Conservation (phyloP, 1,284 basidiomycete genomes). For the Cryptococcus sp. region DNA sequence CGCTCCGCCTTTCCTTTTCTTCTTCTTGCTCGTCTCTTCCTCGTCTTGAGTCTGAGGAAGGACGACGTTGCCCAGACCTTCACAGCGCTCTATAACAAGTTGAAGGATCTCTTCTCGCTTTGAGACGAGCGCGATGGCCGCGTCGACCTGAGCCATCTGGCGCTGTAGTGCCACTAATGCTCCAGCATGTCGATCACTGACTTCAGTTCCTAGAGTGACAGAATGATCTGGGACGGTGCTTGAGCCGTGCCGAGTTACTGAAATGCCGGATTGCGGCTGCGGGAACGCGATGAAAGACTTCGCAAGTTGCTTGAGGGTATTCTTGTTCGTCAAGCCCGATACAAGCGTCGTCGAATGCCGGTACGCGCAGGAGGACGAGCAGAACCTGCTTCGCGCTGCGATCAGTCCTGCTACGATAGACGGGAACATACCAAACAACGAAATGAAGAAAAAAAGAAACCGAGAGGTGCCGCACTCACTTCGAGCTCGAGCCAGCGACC, state of each 20-base stretch:
- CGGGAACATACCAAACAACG: too few species aligned
- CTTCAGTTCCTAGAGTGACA: not conserved
- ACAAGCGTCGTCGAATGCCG: conserved; percentile 32
- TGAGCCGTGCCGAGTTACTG: conserved; percentile 18
- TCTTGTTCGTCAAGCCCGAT: conserved; percentile 32
- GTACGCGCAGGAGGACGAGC: conserved; percentile 43
- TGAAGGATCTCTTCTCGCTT: conserved; percentile 34
- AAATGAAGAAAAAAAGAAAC: not conserved
- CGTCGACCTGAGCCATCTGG: conserved; percentile 20
- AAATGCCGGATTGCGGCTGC: conserved; percentile 24
- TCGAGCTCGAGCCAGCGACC: conserved; percentile 32
- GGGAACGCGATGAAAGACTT: conserved; percentile 32
- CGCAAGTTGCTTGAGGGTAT: conserved; percentile 27
- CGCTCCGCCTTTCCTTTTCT: conserved; percentile 13
- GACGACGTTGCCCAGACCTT: conserved; percentile 9
- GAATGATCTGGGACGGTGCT: not conserved
- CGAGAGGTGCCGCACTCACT: conserved; percentile 30
- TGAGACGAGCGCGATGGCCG: conserved; percentile 24
- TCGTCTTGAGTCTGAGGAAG: conserved; percentile 5
- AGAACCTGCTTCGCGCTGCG: conserved; percentile 32
- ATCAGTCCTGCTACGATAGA: not conserved
- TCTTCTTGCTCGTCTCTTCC: conserved; percentile 28
- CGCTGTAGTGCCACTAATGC: conserved; percentile 10
- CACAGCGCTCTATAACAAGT: conserved; percentile 26
- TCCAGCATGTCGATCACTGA: too few species aligned